Evolutionary conservation across 306 rosid species (phyloP).

Genomic region (Cucumis melo): DNA sequence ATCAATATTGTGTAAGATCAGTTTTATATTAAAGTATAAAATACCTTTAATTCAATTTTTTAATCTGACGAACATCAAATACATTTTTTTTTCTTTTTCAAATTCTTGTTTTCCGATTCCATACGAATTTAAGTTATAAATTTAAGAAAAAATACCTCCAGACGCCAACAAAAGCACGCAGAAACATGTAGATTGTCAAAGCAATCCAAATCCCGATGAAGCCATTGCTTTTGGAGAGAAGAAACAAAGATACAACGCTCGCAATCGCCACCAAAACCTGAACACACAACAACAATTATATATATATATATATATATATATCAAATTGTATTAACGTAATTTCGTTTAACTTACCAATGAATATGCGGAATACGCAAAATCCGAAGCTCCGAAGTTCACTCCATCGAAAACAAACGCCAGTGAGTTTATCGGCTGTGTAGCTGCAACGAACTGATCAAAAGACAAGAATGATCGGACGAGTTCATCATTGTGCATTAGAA

Average conservation of each 20-base stretch:
- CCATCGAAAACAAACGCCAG: constrained; percentile 91
- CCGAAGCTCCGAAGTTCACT: constrained; percentile 91
- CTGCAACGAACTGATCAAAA: constrained; percentile 69
- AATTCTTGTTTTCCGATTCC: no score
- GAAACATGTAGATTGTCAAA: constrained; percentile 67
- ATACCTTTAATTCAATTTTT: no score
- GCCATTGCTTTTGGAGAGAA: constrained; percentile 48
- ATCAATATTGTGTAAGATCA: no score
- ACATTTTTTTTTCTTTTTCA: no score
- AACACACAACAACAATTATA: background rate
- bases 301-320: no score
- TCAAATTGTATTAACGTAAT: background rate
- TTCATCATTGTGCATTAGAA: background rate
- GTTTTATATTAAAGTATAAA: no score
- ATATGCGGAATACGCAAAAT: constrained; percentile 79
- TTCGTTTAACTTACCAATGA: constrained; percentile 50
- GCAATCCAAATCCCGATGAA: constrained; percentile 93
- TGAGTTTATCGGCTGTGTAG: constrained; percentile 85
- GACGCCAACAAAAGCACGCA: constrained; percentile 71
- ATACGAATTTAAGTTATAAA: no score
- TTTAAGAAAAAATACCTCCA: constrained; percentile 53
- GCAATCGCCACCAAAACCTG: constrained; percentile 67
- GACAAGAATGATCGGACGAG: background rate
- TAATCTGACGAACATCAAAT: no score
- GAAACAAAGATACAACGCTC: constrained; percentile 46